Base-by-base conservation (phyloP, 805 yeast genomes). In the Starmerella tilneyi region DNA sequence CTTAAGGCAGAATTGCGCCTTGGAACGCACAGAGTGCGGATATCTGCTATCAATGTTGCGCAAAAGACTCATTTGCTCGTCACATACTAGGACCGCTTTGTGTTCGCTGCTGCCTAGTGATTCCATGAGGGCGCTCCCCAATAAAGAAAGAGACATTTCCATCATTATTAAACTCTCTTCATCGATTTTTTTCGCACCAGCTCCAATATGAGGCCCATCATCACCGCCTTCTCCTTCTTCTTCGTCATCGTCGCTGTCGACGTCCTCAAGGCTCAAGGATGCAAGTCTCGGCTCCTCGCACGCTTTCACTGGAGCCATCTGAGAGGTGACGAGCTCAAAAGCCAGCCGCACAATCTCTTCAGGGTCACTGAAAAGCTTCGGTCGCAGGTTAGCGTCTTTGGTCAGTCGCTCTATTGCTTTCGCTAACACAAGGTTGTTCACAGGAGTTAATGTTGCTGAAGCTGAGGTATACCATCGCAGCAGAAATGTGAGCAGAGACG, bases 321-420 rank as follows among this genome's bases (percentile, higher is more conserved):
- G 15, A 2, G 30, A 28, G 9, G 9, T n/a, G 17, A 79, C 50
- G 12, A 78, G 53, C 11, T 68, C 67, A 20, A 70, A 58, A 3
- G 77, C 64, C 15, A 77, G 64, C 6, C 63, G 68, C 15, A 84
- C 61, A 36, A 81, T 68, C 38, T 79, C 82, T 2, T 62, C 61
- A 0, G 86, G 79, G 2, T 78, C 70, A 30, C 67, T 67, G 7
- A 78, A 70, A 22, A 81, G 57, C 36, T 68, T 69, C 8, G 77
- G 75, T 48, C 75, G 80, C 56, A 80, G 78, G 13, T 22, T 20
- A 1, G 28, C 31, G 23, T 51, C 47, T 7, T 31, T 34, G 2
- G 45, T 19, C 9, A 52, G 33, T 13, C 36, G 12, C 31, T 52
- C 56, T 2, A 48, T 42, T 1, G 46, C 27, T 24, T 51, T 54